Conservation (phyloP, 2,329 filamentous ascomycete genomes). For the Thermochaetoides dissita region DNA sequence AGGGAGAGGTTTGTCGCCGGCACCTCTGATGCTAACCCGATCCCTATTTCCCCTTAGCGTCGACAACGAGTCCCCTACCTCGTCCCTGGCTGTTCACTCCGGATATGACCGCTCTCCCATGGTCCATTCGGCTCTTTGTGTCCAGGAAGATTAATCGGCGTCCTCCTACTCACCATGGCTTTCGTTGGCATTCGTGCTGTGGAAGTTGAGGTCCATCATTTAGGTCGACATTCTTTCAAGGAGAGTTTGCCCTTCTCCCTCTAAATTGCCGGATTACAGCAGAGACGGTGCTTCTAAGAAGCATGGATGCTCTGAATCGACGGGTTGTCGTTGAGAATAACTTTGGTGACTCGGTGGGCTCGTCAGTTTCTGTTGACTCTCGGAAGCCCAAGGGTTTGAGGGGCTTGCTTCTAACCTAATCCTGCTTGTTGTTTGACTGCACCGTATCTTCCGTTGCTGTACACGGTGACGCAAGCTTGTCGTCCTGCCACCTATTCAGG, state of each 20-base stretch:
- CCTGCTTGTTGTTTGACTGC: no score
- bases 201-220: conserved; percentile 59
- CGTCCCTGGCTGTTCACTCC: conserved; percentile 64
- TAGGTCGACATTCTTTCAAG: conserved; percentile 39
- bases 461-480: no score
- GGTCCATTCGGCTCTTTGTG: conserved; percentile 57
- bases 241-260: background rate
- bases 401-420: no score
- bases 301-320: no score
- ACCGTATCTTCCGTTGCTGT: no score
- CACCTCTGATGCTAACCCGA: background rate
- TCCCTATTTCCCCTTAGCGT: background rate
- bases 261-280: no score
- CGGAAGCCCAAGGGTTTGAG: no score
- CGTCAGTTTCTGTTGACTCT: no score
- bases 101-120: conserved; percentile 54
- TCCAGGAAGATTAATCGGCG: conserved; percentile 53
- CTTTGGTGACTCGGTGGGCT: no score
- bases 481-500: no score
- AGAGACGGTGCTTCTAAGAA: no score
- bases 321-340: no score
- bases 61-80: background rate
- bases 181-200: conserved; percentile 32
- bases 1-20: background rate
- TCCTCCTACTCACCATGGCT: conserved; percentile 58